phyloP scores from a whole-genome alignment of 352 stramenopile genomes.

The Halophytophthora batemanensis region DNA sequence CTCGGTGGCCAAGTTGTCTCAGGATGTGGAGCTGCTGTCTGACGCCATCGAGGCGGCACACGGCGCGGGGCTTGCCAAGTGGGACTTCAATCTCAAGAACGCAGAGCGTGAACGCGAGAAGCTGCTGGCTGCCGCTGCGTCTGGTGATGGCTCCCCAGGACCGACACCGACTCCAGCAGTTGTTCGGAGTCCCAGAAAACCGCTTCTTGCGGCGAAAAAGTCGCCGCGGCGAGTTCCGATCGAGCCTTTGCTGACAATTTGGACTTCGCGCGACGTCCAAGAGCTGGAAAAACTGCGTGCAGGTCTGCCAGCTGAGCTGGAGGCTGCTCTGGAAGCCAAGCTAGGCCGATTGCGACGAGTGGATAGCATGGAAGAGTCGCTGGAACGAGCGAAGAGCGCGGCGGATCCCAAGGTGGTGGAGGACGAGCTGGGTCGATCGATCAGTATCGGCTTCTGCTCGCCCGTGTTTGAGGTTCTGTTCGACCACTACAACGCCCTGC shows the following conservation, averaged over 20 bases:
- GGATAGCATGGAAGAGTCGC: conserved; percentile 29
- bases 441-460: conserved; percentile 57
- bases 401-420: conserved; percentile 40
- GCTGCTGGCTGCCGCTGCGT: conserved; percentile 24
- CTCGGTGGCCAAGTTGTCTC: conserved; percentile 61
- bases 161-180: conserved; percentile 7
- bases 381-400: conserved; percentile 30
- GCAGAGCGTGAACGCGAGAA: conserved; percentile 67
- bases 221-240: conserved; percentile 15
- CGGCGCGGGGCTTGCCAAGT: conserved; percentile 63
- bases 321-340: conserved; percentile 36
- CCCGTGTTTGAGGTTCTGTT: conserved; percentile 46
- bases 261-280: conserved; percentile 25
- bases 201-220: conserved; percentile 14
- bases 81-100: conserved; percentile 83
- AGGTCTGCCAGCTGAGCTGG: conserved; percentile 21
- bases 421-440: conserved; percentile 47
- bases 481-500: conserved; percentile 35
- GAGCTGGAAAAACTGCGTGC: conserved; percentile 24
- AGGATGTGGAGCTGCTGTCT: conserved; percentile 63
- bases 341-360: conserved; percentile 43
- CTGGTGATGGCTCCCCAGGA: conserved; percentile 1
- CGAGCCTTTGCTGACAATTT: conserved; percentile 38
- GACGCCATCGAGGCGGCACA: conserved; percentile 65
- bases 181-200: conserved; percentile 2